Percentiles rank a stretch among this genome's conserved stretches.
These are phyloP conservation scores for Coemansia sp. DNA, from an alignment of 192 early-diverging fungal genomes.

Conservation along the genomic window DNA sequence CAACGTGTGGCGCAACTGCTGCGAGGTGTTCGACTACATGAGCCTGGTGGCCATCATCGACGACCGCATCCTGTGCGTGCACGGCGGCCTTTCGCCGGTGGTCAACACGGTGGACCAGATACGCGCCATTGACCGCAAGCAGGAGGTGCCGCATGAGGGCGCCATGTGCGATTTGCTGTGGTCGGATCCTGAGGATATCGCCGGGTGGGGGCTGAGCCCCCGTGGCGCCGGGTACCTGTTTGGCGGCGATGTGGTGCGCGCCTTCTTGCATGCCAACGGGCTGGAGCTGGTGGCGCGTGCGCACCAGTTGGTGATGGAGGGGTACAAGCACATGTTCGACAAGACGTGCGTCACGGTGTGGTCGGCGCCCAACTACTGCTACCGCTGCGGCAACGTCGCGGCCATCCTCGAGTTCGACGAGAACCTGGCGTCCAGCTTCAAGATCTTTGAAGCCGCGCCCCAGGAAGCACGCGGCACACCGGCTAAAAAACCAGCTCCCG, in stretches of 20 bases:
- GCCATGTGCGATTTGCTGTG: constrained; percentile 97
- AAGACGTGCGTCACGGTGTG: constrained; percentile 95
- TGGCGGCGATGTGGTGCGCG: constrained; percentile 85
- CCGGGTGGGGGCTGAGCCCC: constrained; percentile 93
- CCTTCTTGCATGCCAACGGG: constrained; percentile 79
- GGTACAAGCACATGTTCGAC: constrained; percentile 96
- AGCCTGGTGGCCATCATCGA: constrained; percentile 93
- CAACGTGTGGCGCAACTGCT: constrained; percentile 97
- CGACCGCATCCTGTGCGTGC: constrained; percentile 92
- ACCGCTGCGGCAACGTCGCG: constrained; percentile 97
- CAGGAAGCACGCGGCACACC: constrained; percentile 82
- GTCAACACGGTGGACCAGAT: constrained; percentile 96
- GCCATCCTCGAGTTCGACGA: constrained; percentile 94
- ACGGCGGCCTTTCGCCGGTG: constrained; percentile 90
- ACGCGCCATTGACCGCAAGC: constrained; percentile 87
- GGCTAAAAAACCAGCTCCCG: constrained; percentile 82
- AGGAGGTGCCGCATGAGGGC: constrained; percentile 97
- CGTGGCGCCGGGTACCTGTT: constrained; percentile 98
- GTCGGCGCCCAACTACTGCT: constrained; percentile 99
- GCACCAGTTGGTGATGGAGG: constrained; percentile 97
- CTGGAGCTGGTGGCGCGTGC: constrained; percentile 91
- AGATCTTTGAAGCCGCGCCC: constrained; percentile 91
- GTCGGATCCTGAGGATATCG: constrained; percentile 93
- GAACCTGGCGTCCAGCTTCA: constrained; percentile 81
- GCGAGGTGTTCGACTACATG: constrained; percentile 96